Conservation (phyloP, 495 filamentous ascomycete species). For the Aspergillus funiculosus region DNA sequence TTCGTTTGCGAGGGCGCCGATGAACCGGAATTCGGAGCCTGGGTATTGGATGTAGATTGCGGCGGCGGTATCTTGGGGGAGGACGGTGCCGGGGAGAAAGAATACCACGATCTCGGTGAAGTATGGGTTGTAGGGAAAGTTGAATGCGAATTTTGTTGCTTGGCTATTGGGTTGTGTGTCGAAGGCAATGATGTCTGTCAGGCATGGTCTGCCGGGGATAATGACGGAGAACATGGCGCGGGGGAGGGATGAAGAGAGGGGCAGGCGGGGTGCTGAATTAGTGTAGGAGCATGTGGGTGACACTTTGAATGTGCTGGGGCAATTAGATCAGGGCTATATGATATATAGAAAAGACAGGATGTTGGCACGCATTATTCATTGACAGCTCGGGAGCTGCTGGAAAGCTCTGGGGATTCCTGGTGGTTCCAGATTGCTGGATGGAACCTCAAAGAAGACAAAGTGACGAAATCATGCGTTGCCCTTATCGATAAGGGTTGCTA, state of each 20-base stretch:
- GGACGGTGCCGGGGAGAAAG: slow-evolving; percentile 68
- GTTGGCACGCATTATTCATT: too few relatives aligned
- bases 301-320: too few relatives aligned
- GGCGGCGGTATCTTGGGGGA: slow-evolving; percentile 73
- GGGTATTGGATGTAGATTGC: slow-evolving; percentile 81
- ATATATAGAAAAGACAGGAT: too few relatives aligned
- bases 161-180: slow-evolving; percentile 43
- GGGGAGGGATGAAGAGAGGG: background rate
- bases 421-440: slow-evolving; percentile 18
- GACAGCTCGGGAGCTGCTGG: background rate
- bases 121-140: slow-evolving; percentile 47
- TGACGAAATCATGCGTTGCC: slow-evolving; percentile 25
- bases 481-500: slow-evolving; percentile 28
- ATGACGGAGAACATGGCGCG: slow-evolving; percentile 53
- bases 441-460: slow-evolving; percentile 23
- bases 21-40: slow-evolving; percentile 59
- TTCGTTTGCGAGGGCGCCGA: slow-evolving; percentile 81
- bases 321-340: background rate
- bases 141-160: slow-evolving; percentile 62
- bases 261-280: background rate
- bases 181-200: slow-evolving; percentile 55
- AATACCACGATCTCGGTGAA: slow-evolving; percentile 87
- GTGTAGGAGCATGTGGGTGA: background rate
- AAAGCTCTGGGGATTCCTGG: slow-evolving; percentile 13
- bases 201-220: slow-evolving; percentile 52